Evolutionary conservation across 345 rosid genomes (phyloP).

Genomic region (Limnanthes douglasii): DNA sequence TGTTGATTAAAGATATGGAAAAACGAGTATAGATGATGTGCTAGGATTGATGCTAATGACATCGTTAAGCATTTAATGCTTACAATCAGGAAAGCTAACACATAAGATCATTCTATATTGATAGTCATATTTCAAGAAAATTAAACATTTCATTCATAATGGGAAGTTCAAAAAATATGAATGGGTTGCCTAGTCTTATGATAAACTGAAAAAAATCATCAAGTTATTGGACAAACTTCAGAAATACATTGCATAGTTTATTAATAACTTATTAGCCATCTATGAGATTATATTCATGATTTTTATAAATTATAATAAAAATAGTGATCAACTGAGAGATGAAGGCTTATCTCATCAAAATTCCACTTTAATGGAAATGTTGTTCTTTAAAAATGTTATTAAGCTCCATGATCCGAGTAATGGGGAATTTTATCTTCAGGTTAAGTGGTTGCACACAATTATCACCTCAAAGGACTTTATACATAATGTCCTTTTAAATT

Average conservation of each 20-base stretch:
- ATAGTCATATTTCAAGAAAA: slow-evolving; percentile 70
- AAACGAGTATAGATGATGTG: slow-evolving; percentile 88
- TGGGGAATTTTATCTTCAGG: slow-evolving; percentile 68
- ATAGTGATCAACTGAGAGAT: slow-evolving; percentile 36
- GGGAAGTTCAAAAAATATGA: slow-evolving; percentile 71
- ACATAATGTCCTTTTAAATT: slow-evolving; percentile 68
- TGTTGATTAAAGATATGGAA: slow-evolving; percentile 86
- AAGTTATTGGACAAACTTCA: slow-evolving; percentile 37
- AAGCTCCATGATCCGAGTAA: slow-evolving; percentile 53
- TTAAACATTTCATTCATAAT: slow-evolving; percentile 46
- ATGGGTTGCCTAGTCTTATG: slow-evolving; percentile 54
- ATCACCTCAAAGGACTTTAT: slow-evolving; percentile 85
- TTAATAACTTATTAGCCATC: slow-evolving; percentile 71
- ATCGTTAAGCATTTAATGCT: slow-evolving; percentile 61
- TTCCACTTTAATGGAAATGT: slow-evolving; percentile 52
- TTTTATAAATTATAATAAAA: slow-evolving; percentile 55
- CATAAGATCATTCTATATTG: slow-evolving; percentile 74
- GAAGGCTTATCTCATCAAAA: slow-evolving; percentile 70
- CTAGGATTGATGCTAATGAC: slow-evolving; percentile 81
- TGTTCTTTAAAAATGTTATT: slow-evolving; percentile 68
- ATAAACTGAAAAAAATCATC: slow-evolving; percentile 52
- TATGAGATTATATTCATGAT: slow-evolving; percentile 79
- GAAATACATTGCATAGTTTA: slow-evolving; percentile 48
- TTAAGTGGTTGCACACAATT: slow-evolving; percentile 76
- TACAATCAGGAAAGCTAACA: slow-evolving; percentile 43